phyloP scores from a whole-genome alignment of 352 stramenopile genomes.

The Pythium dissotocum region DNA sequence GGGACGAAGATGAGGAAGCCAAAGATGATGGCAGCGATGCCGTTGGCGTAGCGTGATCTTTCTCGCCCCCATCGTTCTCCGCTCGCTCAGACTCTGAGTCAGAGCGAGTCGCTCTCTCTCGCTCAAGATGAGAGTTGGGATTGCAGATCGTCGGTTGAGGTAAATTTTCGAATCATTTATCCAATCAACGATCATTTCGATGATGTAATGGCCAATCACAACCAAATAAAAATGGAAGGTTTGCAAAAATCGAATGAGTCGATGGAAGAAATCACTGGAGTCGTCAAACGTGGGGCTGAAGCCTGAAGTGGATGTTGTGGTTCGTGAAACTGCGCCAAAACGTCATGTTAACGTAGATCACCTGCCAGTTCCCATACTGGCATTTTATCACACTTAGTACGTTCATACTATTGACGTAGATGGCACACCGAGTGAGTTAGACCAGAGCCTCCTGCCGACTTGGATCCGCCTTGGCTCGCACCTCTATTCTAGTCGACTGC shows the following conservation, averaged over 20 bases:
- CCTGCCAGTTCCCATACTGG: no score
- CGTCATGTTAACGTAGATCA: no score
- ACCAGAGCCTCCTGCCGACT: background rate
- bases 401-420: no score
- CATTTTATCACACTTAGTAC: no score
- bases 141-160: background rate
- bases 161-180: background rate
- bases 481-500: slow-evolving; percentile 3
- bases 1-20: background rate
- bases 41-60: background rate
- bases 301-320: background rate
- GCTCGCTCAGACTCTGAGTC: no score
- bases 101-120: no score
- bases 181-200: background rate
- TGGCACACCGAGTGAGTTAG: background rate
- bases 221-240: slow-evolving; percentile 1
- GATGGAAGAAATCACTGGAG: background rate
- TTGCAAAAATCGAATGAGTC: slow-evolving; percentile 7
- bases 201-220: background rate
- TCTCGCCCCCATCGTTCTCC: background rate
- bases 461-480: background rate
- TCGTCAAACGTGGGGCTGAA: no score
- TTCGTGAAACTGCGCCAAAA: no score
- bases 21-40: background rate
- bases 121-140: background rate